Conservation (phyloP, 441 rosid species). For the Adansonia gregorii region DNA sequence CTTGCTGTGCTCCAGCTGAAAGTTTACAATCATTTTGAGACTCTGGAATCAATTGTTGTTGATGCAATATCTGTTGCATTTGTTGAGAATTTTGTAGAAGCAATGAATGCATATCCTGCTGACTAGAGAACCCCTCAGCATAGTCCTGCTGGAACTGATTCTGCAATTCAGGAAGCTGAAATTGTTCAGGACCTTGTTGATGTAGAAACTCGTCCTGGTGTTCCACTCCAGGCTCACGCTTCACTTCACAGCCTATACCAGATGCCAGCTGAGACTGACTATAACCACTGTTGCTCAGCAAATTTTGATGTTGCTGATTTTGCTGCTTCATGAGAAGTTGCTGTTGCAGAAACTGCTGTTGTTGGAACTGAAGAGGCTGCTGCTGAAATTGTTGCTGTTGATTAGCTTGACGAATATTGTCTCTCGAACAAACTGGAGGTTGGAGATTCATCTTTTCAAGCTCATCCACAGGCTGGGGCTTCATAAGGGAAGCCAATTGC, state of each 20-base stretch:
- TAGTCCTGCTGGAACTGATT: conserved; percentile 72
- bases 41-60: conserved; percentile 61
- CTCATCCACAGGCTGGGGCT: conserved; percentile 52
- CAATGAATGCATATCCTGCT: conserved; percentile 55
- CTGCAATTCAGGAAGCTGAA: conserved; percentile 70
- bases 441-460: conserved; percentile 61
- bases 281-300: no score
- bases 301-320: no score
- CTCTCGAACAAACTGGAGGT: conserved; percentile 49
- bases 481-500: conserved; percentile 53
- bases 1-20: conserved; percentile 61
- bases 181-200: conserved; percentile 65
- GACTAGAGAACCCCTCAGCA: conserved; percentile 60
- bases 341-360: conserved; percentile 32
- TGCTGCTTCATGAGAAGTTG: conserved; percentile 37
- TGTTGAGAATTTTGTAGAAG: conserved; percentile 68
- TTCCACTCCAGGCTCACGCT: no score
- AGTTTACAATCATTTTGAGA: conserved; percentile 61
- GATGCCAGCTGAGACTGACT: no score
- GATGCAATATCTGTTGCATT: conserved; percentile 69
- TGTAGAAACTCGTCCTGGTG: conserved; percentile 50
- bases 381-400: conserved; percentile 56
- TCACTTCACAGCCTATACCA: no score
- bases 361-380: no score
- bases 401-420: conserved; percentile 59